Conservation (phyloP, 2,329 filamentous ascomycete genomes). For the Xylaria sp. region DNA sequence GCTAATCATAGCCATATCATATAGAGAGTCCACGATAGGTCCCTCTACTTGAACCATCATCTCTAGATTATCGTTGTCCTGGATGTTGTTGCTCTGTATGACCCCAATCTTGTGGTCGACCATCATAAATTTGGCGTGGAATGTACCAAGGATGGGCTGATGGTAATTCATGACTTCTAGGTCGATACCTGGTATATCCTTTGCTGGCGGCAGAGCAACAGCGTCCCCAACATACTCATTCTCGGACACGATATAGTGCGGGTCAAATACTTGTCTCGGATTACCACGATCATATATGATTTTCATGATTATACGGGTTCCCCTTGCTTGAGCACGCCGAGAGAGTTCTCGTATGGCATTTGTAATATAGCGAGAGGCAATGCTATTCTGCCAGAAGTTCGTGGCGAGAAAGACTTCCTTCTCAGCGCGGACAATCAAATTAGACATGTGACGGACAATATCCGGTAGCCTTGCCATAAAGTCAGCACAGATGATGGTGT, state of each 20-base stretch:
- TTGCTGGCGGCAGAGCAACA: slow-evolving; percentile 69
- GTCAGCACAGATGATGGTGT: slow-evolving; percentile 2
- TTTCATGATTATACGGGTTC: slow-evolving; percentile 72
- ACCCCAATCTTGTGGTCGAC: slow-evolving; percentile 78
- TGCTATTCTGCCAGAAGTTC: slow-evolving; percentile 78
- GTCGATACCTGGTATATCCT: slow-evolving; percentile 77
- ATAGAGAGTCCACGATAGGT: slow-evolving; percentile 78
- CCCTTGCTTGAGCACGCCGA: slow-evolving; percentile 67
- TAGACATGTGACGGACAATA: slow-evolving; percentile 78
- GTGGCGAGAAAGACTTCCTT: slow-evolving; percentile 79
- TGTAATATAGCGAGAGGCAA: slow-evolving; percentile 74
- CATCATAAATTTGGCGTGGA: slow-evolving; percentile 82
- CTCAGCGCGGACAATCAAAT: slow-evolving; percentile 78
- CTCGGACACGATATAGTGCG: slow-evolving; percentile 69
- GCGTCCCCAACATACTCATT: slow-evolving; percentile 67
- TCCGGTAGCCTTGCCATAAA: slow-evolving; percentile 65
- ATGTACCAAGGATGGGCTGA: slow-evolving; percentile 75
- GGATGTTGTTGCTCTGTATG: slow-evolving; percentile 82
- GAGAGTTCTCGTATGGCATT: slow-evolving; percentile 77
- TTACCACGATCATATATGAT: slow-evolving; percentile 80
- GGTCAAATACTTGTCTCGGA: slow-evolving; percentile 71
- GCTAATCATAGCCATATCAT: slow-evolving; percentile 77
- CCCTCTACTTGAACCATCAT: slow-evolving; percentile 84
- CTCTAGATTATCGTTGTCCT: slow-evolving; percentile 82
- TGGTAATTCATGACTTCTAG: slow-evolving; percentile 80